A percentile compares a stretch with the other conserved stretches of the same genome.
Conservation (phyloP, 352 stramenopile genomes). For the Globisporangium iwayamae region DNA sequence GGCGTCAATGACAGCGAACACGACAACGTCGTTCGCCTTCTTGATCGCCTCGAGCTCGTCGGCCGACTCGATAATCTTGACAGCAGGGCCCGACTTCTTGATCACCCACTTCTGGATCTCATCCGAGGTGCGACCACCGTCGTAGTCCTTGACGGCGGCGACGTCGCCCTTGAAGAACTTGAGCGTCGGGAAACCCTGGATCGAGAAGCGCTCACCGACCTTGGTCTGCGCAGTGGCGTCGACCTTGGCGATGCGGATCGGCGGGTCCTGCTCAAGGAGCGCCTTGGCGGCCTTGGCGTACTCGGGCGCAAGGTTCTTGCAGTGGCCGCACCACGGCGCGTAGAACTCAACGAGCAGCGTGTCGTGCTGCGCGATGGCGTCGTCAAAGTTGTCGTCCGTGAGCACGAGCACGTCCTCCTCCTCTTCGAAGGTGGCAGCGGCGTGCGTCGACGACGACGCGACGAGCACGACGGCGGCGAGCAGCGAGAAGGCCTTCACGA, state of each 20-base stretch:
- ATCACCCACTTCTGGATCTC: conserved; percentile 90
- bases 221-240: conserved; percentile 86
- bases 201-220: conserved; percentile 69
- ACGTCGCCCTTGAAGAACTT: conserved; percentile 91
- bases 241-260: conserved; percentile 83
- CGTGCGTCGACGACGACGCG: conserved; percentile 13
- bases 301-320: conserved; percentile 89
- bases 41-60: conserved; percentile 78
- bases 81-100: conserved; percentile 90
- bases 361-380: conserved; percentile 78
- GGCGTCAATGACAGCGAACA: conserved; percentile 81
- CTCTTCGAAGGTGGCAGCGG: conserved; percentile 65
- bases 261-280: conserved; percentile 72
- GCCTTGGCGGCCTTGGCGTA: conserved; percentile 85
- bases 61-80: conserved; percentile 71
- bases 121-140: conserved; percentile 74
- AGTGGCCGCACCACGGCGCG: conserved; percentile 94
- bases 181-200: conserved; percentile 89
- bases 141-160: conserved; percentile 83
- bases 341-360: conserved; percentile 94
- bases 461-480: conserved; percentile 47
- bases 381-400: conserved; percentile 90
- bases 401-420: conserved; percentile 91
- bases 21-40: conserved; percentile 81
- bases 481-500: conserved; percentile 38